phyloP scores from a whole-genome alignment of 805 yeast genomes.

The Dipodascus geniculatus region DNA sequence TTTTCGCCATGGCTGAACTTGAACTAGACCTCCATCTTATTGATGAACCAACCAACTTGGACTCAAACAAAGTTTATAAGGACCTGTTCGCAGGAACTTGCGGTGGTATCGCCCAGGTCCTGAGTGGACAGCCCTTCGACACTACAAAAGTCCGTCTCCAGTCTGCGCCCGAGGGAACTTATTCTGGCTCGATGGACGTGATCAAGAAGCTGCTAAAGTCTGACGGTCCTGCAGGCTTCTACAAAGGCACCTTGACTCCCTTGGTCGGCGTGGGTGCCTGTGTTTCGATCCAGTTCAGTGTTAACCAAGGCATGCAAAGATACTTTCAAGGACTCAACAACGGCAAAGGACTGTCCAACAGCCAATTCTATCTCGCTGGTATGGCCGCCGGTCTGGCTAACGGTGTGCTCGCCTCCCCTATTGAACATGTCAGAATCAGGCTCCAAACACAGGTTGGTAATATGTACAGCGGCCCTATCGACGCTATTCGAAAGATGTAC shows the following conservation, averaged over 20 bases:
- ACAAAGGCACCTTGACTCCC: slow-evolving; percentile 91
- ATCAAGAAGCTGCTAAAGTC: slow-evolving; percentile 55
- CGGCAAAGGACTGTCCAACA: slow-evolving; percentile 33
- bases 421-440: slow-evolving; percentile 89
- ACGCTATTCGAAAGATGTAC: slow-evolving; percentile 49
- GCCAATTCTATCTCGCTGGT: slow-evolving; percentile 75
- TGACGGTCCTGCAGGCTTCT: slow-evolving; percentile 81
- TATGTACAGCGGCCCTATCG: slow-evolving; percentile 60
- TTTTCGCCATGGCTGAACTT: not conserved
- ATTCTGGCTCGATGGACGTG: slow-evolving; percentile 65
- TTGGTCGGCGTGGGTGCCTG: slow-evolving; percentile 93
- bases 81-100: slow-evolving; percentile 85
- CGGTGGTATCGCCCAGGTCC: slow-evolving; percentile 93
- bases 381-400: slow-evolving; percentile 88
- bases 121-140: slow-evolving; percentile 94
- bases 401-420: slow-evolving; percentile 82
- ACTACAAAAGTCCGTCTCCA: slow-evolving; percentile 90
- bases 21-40: not conserved
- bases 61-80: slow-evolving; percentile 36
- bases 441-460: slow-evolving; percentile 75
- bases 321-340: slow-evolving; percentile 37
- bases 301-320: slow-evolving; percentile 89
- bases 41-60: not conserved
- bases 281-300: slow-evolving; percentile 92
- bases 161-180: slow-evolving; percentile 69